Base-by-base conservation (phyloP, 225 moss, liverwort and hornwort genomes). In the Pseudoscleropodium purum region DNA sequence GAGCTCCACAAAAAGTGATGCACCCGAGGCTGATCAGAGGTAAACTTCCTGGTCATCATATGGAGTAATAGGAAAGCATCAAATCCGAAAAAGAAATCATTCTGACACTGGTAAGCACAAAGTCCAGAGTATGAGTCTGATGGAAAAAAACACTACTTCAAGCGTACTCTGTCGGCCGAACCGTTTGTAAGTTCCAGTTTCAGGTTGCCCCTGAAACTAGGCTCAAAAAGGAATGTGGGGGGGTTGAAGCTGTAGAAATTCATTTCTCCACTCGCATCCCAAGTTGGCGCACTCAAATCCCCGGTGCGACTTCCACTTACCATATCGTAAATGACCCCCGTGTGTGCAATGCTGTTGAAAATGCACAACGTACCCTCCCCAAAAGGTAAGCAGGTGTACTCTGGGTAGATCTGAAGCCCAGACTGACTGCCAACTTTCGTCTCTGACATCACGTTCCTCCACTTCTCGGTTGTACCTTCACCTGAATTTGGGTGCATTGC, bases 271-370 rank as follows among this genome's bases (percentile, higher is more conserved):
- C 25, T 72, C 27, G 45, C 12, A 23, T 79, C 29, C 54, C 79
- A 89, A 82, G 68, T 29, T 3, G 92, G 88, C 4, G 66, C 57
- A 27, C 18, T 52, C 67, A 90, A 73, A 11, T 62, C 27, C 13
- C 63, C 86, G 2, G 13, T 51, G 6, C 67, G 69, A 14, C 34
- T 51, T 8, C 84, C 88, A 57, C 13, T 84, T 1, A 10, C 12
- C 61, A 92, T 61, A 31, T 91, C 91, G 51, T 91, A 88, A 34
- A 89, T 68, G n/a, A 80, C 52, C 9, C 91, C 90, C 5, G 69
- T 84, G 60, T 87, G 91, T 5, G 34, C 29, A 31, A 93, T 84
- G 9, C 87, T 84, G 87, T 93, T 93, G 90, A 93, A 92, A 13
- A 92, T 23, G 72, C 92, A 93, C 43, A 93, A 6, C 65, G 83